Evolutionary conservation across 768 basidiomycete species (phyloP).

Genomic region (Boletus vermiculosoides): DNA sequence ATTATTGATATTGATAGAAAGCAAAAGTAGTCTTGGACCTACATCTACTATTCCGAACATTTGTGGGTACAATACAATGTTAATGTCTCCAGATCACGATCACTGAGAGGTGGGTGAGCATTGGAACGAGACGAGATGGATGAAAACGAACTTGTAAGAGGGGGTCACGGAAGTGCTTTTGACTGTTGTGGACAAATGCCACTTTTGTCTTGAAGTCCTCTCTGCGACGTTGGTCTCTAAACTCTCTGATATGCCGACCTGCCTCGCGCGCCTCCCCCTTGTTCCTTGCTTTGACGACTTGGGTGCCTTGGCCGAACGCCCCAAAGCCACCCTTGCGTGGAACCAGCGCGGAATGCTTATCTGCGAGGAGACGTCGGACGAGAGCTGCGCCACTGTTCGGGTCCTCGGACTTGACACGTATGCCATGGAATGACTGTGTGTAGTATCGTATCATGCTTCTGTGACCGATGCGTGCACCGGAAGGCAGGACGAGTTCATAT

Average conservation of each 20-base stretch:
- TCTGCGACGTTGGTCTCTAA: conserved; percentile 72
- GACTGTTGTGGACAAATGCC: conserved; percentile 75
- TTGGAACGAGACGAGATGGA: not conserved
- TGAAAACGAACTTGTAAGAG: conserved; percentile 46
- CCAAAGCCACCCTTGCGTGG: conserved; percentile 85
- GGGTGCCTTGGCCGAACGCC: conserved; percentile 76
- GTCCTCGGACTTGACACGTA: conserved; percentile 49
- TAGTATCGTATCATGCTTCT: conserved; percentile 85
- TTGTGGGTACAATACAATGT: conserved; percentile 3
- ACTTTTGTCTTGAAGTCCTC: conserved; percentile 87
- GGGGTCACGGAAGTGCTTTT: conserved; percentile 87
- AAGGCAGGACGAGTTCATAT: conserved; percentile 90
- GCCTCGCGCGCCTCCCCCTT: conserved; percentile 94
- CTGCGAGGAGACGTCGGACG: conserved; percentile 73
- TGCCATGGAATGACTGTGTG: conserved; percentile 68
- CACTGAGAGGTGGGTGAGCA: conserved; percentile 19
- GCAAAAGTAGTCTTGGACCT: conserved; percentile 16
- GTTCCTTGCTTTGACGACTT: conserved; percentile 89
- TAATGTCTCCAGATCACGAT: conserved; percentile 15
- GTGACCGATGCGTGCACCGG: conserved; percentile 90
- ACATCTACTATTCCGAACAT: not conserved
- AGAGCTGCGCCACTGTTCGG: conserved; percentile 72
- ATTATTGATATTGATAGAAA: conserved; percentile 15
- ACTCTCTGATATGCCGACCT: conserved; percentile 79
- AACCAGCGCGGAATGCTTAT: conserved; percentile 83